A percentile compares a stretch with the other conserved stretches of the same genome.
phyloP scores from a whole-genome alignment of 495 filamentous ascomycete species.

The Penicillium silybi region DNA sequence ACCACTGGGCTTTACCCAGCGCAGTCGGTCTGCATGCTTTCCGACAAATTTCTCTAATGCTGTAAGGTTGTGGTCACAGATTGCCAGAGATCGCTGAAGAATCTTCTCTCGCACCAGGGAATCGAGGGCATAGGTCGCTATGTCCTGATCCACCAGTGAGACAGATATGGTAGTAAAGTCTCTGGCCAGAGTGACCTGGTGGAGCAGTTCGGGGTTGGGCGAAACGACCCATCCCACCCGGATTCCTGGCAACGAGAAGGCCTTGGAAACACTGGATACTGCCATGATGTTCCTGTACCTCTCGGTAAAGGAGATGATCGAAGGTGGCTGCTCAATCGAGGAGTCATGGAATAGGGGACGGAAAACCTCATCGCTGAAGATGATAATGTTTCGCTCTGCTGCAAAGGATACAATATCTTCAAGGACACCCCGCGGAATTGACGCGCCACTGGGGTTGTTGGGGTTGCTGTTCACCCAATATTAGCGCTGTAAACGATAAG shows the following conservation, averaged over 20 bases:
- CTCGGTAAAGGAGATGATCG: conserved; percentile 56
- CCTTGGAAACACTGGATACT: conserved; percentile 69
- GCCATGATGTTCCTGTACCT: conserved; percentile 64
- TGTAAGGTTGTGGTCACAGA: conserved; percentile 61
- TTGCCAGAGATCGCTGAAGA: conserved; percentile 55
- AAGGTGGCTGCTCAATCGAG: conserved; percentile 54
- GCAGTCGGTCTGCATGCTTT: conserved; percentile 48
- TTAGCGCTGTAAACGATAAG: neutral
- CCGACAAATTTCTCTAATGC: conserved; percentile 60
- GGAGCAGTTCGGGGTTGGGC: conserved; percentile 52
- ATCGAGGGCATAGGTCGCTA: conserved; percentile 67
- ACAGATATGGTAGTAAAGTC: conserved; percentile 81
- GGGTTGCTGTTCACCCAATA: conserved; percentile 55
- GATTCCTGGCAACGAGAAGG: conserved; percentile 73
- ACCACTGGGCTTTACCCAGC: conserved; percentile 66
- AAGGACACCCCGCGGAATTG: conserved; percentile 53
- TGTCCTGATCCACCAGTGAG: conserved; percentile 67
- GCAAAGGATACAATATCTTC: conserved; percentile 58
- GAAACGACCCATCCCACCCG: conserved; percentile 74
- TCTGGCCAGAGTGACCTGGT: conserved; percentile 53
- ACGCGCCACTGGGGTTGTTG: conserved; percentile 74
- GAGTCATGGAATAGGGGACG: conserved; percentile 69
- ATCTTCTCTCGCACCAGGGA: conserved; percentile 52
- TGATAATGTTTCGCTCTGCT: conserved; percentile 50
- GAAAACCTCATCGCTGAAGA: conserved; percentile 78